Conservation (phyloP, 192 early-diverging fungal species). For the Thoreauomyces humboldtii region DNA sequence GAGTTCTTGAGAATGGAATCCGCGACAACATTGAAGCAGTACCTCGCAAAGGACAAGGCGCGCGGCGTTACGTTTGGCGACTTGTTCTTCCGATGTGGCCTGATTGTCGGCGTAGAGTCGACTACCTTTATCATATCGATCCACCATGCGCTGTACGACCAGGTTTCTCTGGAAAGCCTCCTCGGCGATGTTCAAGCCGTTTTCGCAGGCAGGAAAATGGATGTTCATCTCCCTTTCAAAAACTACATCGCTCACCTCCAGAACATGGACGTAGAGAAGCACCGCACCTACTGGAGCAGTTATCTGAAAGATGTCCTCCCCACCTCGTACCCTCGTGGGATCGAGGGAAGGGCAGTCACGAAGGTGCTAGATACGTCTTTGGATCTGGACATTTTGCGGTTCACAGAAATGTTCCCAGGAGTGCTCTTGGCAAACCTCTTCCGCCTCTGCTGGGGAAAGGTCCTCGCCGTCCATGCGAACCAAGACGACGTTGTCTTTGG, state of each 20-base stretch:
- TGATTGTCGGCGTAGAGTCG: background rate
- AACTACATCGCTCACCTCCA: slow-evolving; percentile 13
- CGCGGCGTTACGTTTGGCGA: background rate
- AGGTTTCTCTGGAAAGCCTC: slow-evolving; percentile 6
- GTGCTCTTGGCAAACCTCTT: too few relatives aligned
- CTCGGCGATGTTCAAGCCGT: slow-evolving; percentile 17
- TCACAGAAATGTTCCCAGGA: background rate
- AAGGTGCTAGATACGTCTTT: background rate
- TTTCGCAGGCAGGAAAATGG: background rate
- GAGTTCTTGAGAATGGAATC: too few relatives aligned
- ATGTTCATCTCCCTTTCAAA: slow-evolving; percentile 1
- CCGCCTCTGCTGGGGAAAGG: too few relatives aligned
- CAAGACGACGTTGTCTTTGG: too few relatives aligned
- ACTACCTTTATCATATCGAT: slow-evolving; percentile 12
- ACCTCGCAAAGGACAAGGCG: background rate
- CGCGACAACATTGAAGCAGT: background rate
- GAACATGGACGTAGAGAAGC: background rate
- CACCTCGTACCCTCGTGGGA: background rate
- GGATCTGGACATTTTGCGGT: background rate
- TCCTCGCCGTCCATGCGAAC: too few relatives aligned
- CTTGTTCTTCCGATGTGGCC: background rate
- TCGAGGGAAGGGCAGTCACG: background rate
- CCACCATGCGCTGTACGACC: slow-evolving; percentile 37
- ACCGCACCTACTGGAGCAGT: slow-evolving; percentile 4
- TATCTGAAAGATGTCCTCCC: slow-evolving; percentile 1